Percentiles rank a stretch among this genome's conserved stretches.
Evolutionary conservation across 169 alveolate species (phyloP).

Genomic region (Cryptosporidium sp.): DNA sequence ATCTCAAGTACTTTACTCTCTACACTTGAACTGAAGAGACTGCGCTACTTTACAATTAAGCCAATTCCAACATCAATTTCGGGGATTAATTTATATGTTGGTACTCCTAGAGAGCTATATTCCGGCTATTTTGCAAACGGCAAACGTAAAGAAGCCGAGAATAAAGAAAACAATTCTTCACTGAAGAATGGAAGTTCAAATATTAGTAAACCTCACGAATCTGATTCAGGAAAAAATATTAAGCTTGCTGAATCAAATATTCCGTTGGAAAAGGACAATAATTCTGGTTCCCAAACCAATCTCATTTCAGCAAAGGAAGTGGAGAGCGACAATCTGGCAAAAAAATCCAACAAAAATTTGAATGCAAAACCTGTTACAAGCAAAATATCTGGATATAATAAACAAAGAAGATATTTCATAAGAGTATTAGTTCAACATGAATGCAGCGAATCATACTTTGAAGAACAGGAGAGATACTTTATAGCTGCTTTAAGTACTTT

Average conservation of each 20-base stretch:
- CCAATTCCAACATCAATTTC: conserved; percentile 54
- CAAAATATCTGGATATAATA: conserved; percentile 8
- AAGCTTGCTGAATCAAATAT: neutral
- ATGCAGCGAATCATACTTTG: conserved; percentile 56
- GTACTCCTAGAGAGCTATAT: conserved; percentile 32
- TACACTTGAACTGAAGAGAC: conserved; percentile 59
- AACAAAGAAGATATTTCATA: conserved; percentile 47
- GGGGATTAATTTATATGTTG: conserved; percentile 50
- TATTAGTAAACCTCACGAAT: neutral
- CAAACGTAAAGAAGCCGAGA: conserved; percentile 11
- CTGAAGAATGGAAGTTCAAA: neutral
- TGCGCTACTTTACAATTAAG: conserved; percentile 34
- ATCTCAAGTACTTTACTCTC: conserved; percentile 28
- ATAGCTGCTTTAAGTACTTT: conserved; percentile 53
- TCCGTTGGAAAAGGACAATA: neutral
- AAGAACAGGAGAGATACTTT: conserved; percentile 53
- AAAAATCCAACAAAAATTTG: neutral
- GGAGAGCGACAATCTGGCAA: neutral
- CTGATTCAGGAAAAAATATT: neutral
- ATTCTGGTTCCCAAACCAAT: neutral
- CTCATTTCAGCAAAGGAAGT: neutral
- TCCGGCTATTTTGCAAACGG: neutral
- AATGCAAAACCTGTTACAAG: neutral
- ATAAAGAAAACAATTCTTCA: conserved; percentile 27
- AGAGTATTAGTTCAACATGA: conserved; percentile 59